Conservation (phyloP, 768 basidiomycete species). For the Lactarius quietus region DNA sequence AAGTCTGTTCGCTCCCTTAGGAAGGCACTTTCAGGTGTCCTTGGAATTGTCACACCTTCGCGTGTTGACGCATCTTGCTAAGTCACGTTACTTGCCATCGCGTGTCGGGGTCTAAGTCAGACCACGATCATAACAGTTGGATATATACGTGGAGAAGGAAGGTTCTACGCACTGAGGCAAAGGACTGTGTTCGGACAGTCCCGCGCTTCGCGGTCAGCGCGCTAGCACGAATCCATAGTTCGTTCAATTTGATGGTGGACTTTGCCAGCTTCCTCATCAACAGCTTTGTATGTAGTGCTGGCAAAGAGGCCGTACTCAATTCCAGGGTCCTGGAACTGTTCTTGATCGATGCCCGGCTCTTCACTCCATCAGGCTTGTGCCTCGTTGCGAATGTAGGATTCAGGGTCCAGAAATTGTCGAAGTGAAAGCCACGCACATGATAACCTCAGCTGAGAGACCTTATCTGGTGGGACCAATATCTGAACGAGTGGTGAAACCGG, state of each 20-base stretch:
- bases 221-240: conserved; percentile 84
- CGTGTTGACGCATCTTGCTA: no score
- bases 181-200: no score
- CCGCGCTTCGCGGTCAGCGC: conserved; percentile 70
- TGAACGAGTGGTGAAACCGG: conserved; percentile 95
- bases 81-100: no score
- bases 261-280: conserved; percentile 95
- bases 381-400: conserved; percentile 48
- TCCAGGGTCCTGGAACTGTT: conserved; percentile 95
- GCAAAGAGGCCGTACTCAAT: conserved; percentile 96
- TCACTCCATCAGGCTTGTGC: conserved; percentile 85
- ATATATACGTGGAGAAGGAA: no score
- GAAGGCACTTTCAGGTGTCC: no score
- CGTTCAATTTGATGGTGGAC: conserved; percentile 92
- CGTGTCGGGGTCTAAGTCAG: no score
- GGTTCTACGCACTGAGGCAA: no score
- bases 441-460: conserved; percentile 85
- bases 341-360: conserved; percentile 83
- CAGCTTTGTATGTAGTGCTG: conserved; percentile 92
- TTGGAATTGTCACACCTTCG: no score
- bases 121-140: no score
- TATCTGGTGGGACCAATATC: conserved; percentile 99
- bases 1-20: no score
- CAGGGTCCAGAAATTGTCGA: not conserved
- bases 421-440: conserved; percentile 58